phyloP scores from a whole-genome alignment of 2,329 filamentous ascomycete genomes.

The Aureobasidium subglaciale region DNA sequence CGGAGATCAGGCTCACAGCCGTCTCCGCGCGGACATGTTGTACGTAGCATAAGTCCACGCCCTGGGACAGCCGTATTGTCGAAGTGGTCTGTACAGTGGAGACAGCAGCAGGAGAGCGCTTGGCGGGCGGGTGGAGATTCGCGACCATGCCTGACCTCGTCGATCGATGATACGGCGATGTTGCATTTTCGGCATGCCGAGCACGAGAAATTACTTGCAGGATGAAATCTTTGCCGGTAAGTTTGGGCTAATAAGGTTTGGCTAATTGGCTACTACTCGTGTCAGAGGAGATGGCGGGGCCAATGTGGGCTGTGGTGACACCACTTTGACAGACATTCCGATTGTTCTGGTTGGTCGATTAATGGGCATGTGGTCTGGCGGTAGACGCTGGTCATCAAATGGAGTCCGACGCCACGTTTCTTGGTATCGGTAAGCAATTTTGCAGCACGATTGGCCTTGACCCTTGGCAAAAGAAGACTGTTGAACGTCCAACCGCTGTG shows the following conservation, averaged over 20 bases:
- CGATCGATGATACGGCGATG: too few relatives aligned
- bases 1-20: too few relatives aligned
- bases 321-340: background rate
- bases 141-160: too few relatives aligned
- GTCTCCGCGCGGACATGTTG: too few relatives aligned
- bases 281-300: background rate
- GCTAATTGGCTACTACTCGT: background rate
- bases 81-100: background rate
- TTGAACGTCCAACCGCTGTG: conserved; percentile 1
- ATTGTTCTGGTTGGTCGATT: background rate
- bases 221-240: background rate
- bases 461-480: conserved; percentile 5
- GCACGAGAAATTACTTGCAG: background rate
- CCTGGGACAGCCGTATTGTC: background rate
- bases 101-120: background rate
- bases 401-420: conserved; percentile 4
- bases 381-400: background rate
- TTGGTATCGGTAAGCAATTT: conserved; percentile 14
- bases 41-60: too few relatives aligned
- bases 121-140: background rate
- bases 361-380: background rate
- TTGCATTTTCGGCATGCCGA: conserved; percentile 11
- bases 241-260: background rate
- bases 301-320: background rate
- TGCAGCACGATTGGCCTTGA: conserved; percentile 2